These are phyloP conservation scores for Tolypocladium album DNA, from an alignment of 2,329 filamentous ascomycete genomes.

Conservation along the genomic window DNA sequence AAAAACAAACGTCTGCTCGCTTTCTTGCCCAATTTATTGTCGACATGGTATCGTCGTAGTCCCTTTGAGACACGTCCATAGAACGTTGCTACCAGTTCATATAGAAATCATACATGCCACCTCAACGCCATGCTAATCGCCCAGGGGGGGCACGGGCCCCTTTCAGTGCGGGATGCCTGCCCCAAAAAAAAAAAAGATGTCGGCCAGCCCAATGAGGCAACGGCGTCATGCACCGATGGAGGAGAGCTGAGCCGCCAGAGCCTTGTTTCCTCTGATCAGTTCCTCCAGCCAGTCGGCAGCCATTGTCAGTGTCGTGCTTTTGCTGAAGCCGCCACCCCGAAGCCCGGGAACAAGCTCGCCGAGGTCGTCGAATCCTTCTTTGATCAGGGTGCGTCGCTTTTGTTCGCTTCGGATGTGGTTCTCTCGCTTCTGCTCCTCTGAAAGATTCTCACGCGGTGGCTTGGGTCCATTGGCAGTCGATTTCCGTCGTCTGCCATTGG, in stretches of 20 bases:
- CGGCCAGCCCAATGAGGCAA: not conserved
- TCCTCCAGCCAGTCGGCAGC: conserved; percentile 71
- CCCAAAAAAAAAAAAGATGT: not conserved
- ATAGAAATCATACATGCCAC: not conserved
- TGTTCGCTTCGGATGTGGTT: conserved; percentile 86
- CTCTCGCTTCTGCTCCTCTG: conserved; percentile 69
- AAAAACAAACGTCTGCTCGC: not conserved
- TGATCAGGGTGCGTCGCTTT: conserved; percentile 72
- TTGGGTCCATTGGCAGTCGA: conserved; percentile 33
- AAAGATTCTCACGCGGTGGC: conserved; percentile 56
- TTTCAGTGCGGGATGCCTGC: not conserved
- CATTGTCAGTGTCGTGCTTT: conserved; percentile 68
- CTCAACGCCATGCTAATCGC: not conserved
- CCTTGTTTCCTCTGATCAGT: conserved; percentile 57
- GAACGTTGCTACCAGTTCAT: not conserved
- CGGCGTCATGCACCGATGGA: conserved; percentile 13
- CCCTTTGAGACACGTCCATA: not conserved
- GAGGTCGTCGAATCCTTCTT: conserved; percentile 75
- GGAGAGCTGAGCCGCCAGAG: conserved; percentile 42
- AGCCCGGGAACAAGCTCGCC: conserved; percentile 66
- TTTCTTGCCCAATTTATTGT: not conserved
- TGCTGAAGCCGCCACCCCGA: conserved; percentile 66
- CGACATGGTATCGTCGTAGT: not conserved
- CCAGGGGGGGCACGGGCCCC: not conserved
- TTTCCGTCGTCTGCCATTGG: conserved; percentile 38